Base-by-base conservation (phyloP, 2,329 filamentous ascomycete genomes). In the Dactylellina drechsleri region DNA sequence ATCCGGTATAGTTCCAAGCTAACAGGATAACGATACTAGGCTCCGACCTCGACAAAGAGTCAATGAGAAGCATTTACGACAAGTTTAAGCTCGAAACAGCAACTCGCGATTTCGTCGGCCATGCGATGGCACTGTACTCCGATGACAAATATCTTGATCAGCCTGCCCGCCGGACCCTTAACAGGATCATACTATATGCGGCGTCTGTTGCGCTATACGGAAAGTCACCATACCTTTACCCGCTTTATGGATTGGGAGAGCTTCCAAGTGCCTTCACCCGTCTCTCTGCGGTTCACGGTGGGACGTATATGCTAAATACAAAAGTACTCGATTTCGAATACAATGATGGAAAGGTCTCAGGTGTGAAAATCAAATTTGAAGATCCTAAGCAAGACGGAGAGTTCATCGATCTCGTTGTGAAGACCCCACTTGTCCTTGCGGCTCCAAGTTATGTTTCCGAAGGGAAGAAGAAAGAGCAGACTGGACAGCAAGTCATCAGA, bases 171-270 rank as follows among this genome's bases (percentile, higher is more conserved):
- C 93, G 97, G 82, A 89, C 92, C 67, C 91, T 99, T 79, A 89
- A 94, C 83, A 92, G 94, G 80, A 97, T 99, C 82, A 89, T 92
- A 78, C 87, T 99, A 54, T 99, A 99, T 83, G 96, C 94, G 79
- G 97, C 97, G 87, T 97, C 93, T 31, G 96, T 99, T 84, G 92
- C 93, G 61, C 89, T 94, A 77, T 98, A 98, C 84, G 95, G 95
- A 84, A 98, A 97, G 85, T 98, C 93, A 12, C 96, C 95, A 53
- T 99, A 98, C 86, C 98, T 99, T 85, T 99, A 99, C 86, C 96
- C 95, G 57, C 89, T 98, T 36, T 99, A 99, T 85, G 95, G 95
- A 77, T 89, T 99, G 58, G 95, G 92, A 82, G 95, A 99, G 85
- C 90, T 99, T 67, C 96, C 95, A 41, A 95, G 99, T 84, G 94